These are phyloP conservation scores for Silene conica DNA, from an alignment of 148 eudicot species.

Conservation along the genomic window DNA sequence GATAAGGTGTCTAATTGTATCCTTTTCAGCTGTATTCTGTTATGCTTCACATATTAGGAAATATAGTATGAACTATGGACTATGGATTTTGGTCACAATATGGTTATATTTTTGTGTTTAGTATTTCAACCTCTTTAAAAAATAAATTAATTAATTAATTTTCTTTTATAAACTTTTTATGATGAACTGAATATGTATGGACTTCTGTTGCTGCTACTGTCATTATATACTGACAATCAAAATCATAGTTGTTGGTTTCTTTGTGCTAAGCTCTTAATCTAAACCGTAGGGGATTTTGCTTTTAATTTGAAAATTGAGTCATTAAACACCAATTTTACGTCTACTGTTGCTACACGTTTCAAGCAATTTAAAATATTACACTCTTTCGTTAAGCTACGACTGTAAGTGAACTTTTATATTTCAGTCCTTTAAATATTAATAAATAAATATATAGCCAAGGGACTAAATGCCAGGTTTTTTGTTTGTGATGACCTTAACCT, in stretches of 20 bases:
- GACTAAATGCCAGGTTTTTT: neutral
- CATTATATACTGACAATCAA: too few relatives aligned
- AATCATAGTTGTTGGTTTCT: too few relatives aligned
- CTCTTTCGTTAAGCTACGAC: neutral
- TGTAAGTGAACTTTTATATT: neutral
- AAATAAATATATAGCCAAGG: neutral
- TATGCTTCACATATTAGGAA: conserved; percentile 2
- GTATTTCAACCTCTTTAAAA: neutral
- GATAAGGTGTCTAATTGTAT: conserved; percentile 84
- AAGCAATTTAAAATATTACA: neutral
- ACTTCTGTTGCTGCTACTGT: neutral
- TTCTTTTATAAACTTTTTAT: neutral
- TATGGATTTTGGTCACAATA: neutral
- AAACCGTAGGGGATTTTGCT: neutral
- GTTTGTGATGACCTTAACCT: conserved; percentile 36
- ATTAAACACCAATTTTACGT: neutral
- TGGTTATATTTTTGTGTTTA: neutral
- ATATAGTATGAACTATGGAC: neutral
- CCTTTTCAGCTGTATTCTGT: conserved; percentile 34
- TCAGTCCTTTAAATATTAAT: neutral
- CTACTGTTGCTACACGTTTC: neutral
- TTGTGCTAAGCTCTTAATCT: neutral
- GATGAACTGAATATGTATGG: neutral
- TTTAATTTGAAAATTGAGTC: neutral
- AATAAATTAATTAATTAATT: too few relatives aligned